Evolutionary conservation across 2,329 filamentous ascomycete species (phyloP), one percentile per base, ranked within the genome.

Genomic region (Fusarium protoensiforme): DNA sequence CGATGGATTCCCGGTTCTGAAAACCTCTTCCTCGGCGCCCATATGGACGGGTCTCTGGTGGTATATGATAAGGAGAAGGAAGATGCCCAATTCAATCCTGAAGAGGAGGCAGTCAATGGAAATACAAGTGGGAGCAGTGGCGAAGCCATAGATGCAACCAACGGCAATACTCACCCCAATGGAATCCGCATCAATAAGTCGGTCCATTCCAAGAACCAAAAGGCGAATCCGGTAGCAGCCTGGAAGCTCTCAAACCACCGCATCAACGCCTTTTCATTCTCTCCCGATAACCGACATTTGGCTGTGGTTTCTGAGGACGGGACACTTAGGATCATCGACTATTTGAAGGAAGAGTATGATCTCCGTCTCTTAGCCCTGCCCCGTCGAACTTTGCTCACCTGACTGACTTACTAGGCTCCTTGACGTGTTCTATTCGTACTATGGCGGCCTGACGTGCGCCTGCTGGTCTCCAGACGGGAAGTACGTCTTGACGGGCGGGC

Each of bases 11-110:
- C 96, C 0, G 94, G 94, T 31, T 98, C 96, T 8, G 96, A 99
- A 79, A 97, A 94, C 73, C 86, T 98, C 16, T 98, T 99, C 79
- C 86, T 99, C 53, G 95, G 95, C 13, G 93, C 95, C 13, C 95
- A 98, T 80, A 93, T 94, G 87, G 95, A 99, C 78, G 96, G 96
- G 2, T 92, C 93, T 4, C 83, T 99, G 51, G 89, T 99, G 4
- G 94, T 98, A 2, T 99, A 98, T 77, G 96, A 99, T 83, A 99
- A 98, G 83, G 95, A 98, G 79, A 98, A 96, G 80, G 95, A 98
- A 73, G 95, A 98, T 80, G 91, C 92, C 1, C 87, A 91, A 2
- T 96, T 98, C 78, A 87, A 90, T 4, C 88, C 93, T 0, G 94
- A 97, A 79, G 88, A 92, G 36, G 86, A 89, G 64, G 80, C 68